Evolutionary conservation across 306 rosid genomes (phyloP), one percentile per base, ranked within the genome.

Genomic region (Ceratonia siliqua): DNA sequence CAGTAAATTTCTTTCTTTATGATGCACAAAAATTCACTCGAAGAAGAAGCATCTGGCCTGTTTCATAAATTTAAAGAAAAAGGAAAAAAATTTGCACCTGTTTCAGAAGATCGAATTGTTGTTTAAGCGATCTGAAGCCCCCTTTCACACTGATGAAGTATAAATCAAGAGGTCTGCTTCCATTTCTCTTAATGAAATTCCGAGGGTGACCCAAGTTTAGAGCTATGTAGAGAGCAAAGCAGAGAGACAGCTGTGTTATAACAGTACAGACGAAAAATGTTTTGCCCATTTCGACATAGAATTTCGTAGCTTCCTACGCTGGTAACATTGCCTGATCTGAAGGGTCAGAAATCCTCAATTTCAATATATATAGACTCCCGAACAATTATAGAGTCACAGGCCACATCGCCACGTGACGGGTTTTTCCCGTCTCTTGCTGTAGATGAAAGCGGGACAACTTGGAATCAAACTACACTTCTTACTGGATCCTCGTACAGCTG

Each of bases 141-240:
- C 94, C 94, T 41, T 52, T 75, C 18, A 89, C 88, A 42, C 84
- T 85, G 38, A 89, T 77, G 49, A 87, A 89, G 72, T 77, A 75
- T 72, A 85, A 73, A 81, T 79, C 88, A 59, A 76, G 76, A 55
- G 49, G 66, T 30, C 28, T 68, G 10, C 10, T 78, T 50, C 58
- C 84, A 67, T 50, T 77, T 71, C 25, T 59, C 8, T 45, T 28
- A 2, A 56, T 3, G 33, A 77, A 36, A 11, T 73, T 58, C 43
- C 73, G 78, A 56, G 84, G 85, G 8, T 76, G 85, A 64, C 91
- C 89, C 81, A 84, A 66, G 70, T 84, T 76, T 13, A 84, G 74
- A 52, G 84, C 85, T 35, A 83, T 21, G 62, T 81, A 82, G 70
- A 89, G 80, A 74, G 91, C 87, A 42, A 79, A 63, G 76, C 91